Base-by-base conservation (phyloP, 768 basidiomycete species). In the Coprinellus aureogranulatus region DNA sequence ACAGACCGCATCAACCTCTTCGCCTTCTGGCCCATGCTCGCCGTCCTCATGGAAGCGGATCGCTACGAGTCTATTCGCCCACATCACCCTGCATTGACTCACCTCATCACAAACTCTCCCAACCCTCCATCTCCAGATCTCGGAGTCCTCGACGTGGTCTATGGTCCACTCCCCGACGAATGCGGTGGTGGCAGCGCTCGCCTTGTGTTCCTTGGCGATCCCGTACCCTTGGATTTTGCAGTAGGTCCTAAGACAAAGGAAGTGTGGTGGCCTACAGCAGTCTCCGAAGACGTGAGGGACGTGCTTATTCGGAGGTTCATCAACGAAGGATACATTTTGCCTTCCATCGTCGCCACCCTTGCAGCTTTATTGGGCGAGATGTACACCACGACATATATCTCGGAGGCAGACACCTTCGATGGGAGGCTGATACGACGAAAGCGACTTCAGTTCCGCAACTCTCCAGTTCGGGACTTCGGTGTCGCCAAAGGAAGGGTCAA, bases 401-500 rank as follows among this genome's bases (percentile, higher is more conserved):
- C 31, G 14, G n/a, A 26, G 22, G 37, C n/a, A 25, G 30, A 30
- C 37, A 11, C 41, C 6, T 16, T 11, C 40, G 20, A 42, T 34
- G n/a, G 6, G 4, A 4, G 3, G 20, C 18, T 12, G 18, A 37
- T 23, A 22, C 44, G 25, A 9, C 11, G 48, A 2, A 26, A 16
- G 18, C 70, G 78, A 9, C 64, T 81, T 16, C 64, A 67, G 4
- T 74, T 75, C 59, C 62, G 68, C 23, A 67, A 68, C 9, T 70
- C 71, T 3, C 78, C 77, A 26, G 76, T 82, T 44, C 48, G 75
- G 0, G 78, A 81, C 55, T 78, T 81, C 57, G 80, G 80, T 6
- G 74, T 81, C 31, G 71, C 68, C 1, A 64, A 66, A 44, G 79
- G 78, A 3, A 57, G 67, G 6, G 70, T 64, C 18, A 47, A 62